These are phyloP conservation scores for Arachnomyces sp. DNA, from an alignment of 2,329 filamentous ascomycete species.

Conservation along the genomic window DNA sequence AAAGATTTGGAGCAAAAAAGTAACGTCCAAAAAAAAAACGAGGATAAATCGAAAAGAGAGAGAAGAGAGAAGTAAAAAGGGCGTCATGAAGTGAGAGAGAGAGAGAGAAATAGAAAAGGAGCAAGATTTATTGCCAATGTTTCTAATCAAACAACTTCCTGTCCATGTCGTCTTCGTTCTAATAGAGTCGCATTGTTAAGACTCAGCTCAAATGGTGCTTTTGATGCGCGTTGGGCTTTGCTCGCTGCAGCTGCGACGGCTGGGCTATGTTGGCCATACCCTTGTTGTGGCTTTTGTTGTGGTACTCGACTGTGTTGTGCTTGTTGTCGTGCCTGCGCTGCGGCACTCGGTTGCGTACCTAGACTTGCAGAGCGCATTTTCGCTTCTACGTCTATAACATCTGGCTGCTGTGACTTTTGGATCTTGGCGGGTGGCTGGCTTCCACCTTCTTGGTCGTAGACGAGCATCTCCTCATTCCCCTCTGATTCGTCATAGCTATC, in stretches of 20 bases:
- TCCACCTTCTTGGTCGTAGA: constrained; percentile 35
- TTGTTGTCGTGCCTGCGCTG: constrained; percentile 52
- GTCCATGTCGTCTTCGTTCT: constrained; percentile 51
- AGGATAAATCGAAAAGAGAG: constrained; percentile 1
- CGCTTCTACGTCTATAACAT: constrained; percentile 69
- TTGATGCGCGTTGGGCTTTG: constrained; percentile 64
- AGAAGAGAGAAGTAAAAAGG: constrained; percentile 1
- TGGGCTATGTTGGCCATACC: constrained; percentile 84
- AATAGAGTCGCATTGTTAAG: constrained; percentile 84
- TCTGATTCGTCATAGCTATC: constrained; percentile 60
- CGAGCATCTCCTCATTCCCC: constrained; percentile 45
- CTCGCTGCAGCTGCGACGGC: constrained; percentile 75
- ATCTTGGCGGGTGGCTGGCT: constrained; percentile 53
- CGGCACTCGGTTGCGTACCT: constrained; percentile 47
- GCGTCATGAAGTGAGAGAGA: not conserved
- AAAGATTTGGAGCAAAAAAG: too few relatives aligned
- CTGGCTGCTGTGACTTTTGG: constrained; percentile 51
- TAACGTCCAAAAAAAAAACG: too few relatives aligned
- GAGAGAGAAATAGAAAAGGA: not conserved
- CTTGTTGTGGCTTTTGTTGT: constrained; percentile 45
- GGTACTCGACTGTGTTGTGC: constrained; percentile 45
- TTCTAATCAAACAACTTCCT: constrained; percentile 21
- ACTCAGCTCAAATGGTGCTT: constrained; percentile 83
- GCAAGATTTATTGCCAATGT: not conserved
- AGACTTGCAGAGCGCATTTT: constrained; percentile 80